Base-by-base conservation (phyloP, 805 yeast species). In the Allodekkera sacchari region DNA sequence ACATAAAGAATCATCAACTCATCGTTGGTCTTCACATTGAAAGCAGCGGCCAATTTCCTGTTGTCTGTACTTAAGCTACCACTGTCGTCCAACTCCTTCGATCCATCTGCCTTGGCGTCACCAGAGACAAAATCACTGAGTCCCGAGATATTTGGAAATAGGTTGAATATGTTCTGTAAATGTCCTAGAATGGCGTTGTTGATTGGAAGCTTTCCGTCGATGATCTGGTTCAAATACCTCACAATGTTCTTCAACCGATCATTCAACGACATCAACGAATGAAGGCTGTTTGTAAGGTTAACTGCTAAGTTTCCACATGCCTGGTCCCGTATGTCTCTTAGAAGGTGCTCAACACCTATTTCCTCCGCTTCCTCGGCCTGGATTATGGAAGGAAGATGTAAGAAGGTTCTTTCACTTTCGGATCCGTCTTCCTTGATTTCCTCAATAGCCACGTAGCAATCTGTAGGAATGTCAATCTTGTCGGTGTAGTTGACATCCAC, bases 331-430 rank as follows among this genome's bases (percentile, higher is more conserved):
- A 87, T 85, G 51, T 92, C 98, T 51, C 97, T 77, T 38, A 92
- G 61, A 38, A 92, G 61, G 55, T 92, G 99, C 57, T 92, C 99
- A 10, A 92, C 99, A 40, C 98, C 99, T 45, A 92, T 92, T 59
- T 92, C 99, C 60, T 92, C 99, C 7, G 98, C 98, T 55, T 92
- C 99, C 53, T 92, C 98, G 3, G 99, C 99, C 53, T 83, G 89
- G 42, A 94, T 85, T 18, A 74, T 66, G 10, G 96, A 83, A 8
- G 97, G 96, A 19, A 89, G 76, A 57, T 92, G 98, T 28, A 83
- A 74, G 61, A 92, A 92, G 4, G 96, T 87, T 59, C 81, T 80
- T 52, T 85, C 95, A 7, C 95, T 83, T 4, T 88, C 75, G 2
- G 95, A 74, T 14, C 98, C 98, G 57, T 92, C 97, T 48, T 87